Conservation (phyloP, 768 basidiomycete species). For the Gautieria morchelliformis region DNA sequence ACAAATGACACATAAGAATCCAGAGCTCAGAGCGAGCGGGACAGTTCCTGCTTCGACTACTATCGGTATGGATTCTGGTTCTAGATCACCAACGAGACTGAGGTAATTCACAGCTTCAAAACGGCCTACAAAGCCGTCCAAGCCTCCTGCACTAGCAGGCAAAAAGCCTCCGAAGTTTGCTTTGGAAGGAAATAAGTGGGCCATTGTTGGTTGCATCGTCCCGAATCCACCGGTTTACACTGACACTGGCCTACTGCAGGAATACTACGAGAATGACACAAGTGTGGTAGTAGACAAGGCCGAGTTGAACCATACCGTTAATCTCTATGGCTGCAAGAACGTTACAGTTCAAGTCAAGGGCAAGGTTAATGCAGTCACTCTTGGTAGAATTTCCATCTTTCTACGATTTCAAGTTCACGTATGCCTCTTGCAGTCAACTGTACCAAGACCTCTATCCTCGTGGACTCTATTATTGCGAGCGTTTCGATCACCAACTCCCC, state of each 20-base stretch:
- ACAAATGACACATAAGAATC: constrained; percentile 99
- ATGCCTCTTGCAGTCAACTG: constrained; percentile 58
- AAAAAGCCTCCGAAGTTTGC: constrained; percentile 90
- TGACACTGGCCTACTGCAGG: constrained; percentile 42
- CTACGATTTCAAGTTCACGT: neutral
- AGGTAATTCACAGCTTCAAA: constrained; percentile 25
- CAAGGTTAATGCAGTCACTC: constrained; percentile 88
- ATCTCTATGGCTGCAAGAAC: constrained; percentile 86
- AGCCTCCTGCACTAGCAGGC: constrained; percentile 71
- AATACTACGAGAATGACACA: constrained; percentile 81
- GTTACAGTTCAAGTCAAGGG: constrained; percentile 76
- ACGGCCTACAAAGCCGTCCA: constrained; percentile 72
- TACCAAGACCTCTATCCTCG: constrained; percentile 74
- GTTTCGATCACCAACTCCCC: constrained; percentile 85
- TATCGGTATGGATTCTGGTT: constrained; percentile 4
- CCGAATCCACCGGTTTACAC: constrained; percentile 16
- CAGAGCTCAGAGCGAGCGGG: constrained; percentile 54
- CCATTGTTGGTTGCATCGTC: constrained; percentile 49
- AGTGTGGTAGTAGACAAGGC: constrained; percentile 64
- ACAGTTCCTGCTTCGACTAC: constrained; percentile 1
- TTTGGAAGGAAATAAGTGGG: constrained; percentile 90
- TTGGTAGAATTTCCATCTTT: constrained; percentile 44
- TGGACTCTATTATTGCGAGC: constrained; percentile 89
- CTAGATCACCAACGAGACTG: neutral
- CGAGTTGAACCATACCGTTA: constrained; percentile 75